Evolutionary conservation across 2,329 filamentous ascomycete species (phyloP).

Genomic region (Fusarium abutilonis): DNA sequence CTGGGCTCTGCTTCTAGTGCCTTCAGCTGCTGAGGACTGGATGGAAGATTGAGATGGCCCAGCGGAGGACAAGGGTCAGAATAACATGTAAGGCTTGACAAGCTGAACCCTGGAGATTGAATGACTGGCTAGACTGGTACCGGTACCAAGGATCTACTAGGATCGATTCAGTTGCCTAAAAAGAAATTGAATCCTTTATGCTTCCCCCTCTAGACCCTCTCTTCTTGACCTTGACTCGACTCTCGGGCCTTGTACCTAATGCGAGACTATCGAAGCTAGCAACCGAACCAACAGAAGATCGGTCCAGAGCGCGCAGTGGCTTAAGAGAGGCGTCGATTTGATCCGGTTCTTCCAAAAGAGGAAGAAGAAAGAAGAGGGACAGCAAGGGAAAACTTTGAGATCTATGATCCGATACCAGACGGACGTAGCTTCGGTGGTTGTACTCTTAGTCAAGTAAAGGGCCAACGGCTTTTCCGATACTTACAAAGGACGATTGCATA

Average conservation of each 20-base stretch:
- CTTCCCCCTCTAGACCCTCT: neutral
- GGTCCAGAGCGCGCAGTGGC: slow-evolving; percentile 37
- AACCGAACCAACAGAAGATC: slow-evolving; percentile 18
- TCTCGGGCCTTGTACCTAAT: slow-evolving; percentile 34
- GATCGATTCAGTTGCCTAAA: too few relatives aligned
- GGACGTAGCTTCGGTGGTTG: neutral
- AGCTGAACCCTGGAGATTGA: neutral
- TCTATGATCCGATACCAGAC: slow-evolving; percentile 18
- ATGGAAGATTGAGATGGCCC: neutral
- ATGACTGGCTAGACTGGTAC: too few relatives aligned
- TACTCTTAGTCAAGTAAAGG: slow-evolving; percentile 1
- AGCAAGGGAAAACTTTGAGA: neutral
- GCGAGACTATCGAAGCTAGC: slow-evolving; percentile 43
- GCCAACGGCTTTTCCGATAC: slow-evolving; percentile 4
- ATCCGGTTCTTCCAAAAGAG: slow-evolving; percentile 25
- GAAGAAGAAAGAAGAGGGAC: neutral
- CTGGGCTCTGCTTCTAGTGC: neutral
- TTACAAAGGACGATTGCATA: neutral
- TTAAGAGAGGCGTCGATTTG: slow-evolving; percentile 28
- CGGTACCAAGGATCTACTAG: too few relatives aligned
- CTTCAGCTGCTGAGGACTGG: neutral
- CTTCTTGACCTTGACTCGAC: slow-evolving; percentile 10
- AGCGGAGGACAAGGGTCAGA: neutral
- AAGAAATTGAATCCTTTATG: neutral
- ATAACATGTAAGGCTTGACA: neutral